Evolutionary conservation across 2,329 filamentous ascomycete species (phyloP), one percentile per base, ranked within the genome.

Genomic region (Stemphylium vesicarium): DNA sequence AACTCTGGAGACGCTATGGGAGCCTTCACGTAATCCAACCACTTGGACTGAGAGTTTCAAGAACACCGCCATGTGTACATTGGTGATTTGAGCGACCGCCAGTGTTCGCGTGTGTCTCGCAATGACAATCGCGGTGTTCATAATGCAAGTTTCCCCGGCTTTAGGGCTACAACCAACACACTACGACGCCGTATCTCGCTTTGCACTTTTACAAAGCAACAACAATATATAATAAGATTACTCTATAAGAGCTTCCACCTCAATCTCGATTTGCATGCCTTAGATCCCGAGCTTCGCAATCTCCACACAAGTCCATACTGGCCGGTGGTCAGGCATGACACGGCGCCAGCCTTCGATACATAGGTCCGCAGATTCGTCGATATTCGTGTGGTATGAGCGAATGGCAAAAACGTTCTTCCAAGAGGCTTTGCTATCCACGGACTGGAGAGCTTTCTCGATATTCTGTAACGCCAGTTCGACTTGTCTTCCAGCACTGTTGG

Each of bases 401-500:
- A 60, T 50, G 31, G 50, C 57, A 49, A 59, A 63, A 0, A 85
- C 82, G 42, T 13, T 22, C 20, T 6, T 22, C 20, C 20, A 22
- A 22, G 20, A 22, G 20, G 6, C 20, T 4, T 22, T 22, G 6
- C 20, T 22, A 22, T 22, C 20, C 4, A 22, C 20, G 20, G 20
- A 22, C 4, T 6, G 20, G 20, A 51, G 32, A 9, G n/a, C 37
- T 18, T 39, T 77, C 2, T 86, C 81, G n/a, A 85, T 79, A 51
- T 85, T 86, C 9, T 60, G 69, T 58, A 86, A 85, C 0, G 82
- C 80, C 35, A 53, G 52, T 15, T 56, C 60, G 9, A 64, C 49
- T 36, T 63, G 58, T 18, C 54, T 42, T 36, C 15, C 32, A 3
- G 55, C 32, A 42, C 51, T 33, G 3, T 43, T 26, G 29, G 57